phyloP scores from a whole-genome alignment of 495 filamentous ascomycete genomes.

The Penicillium simplicissimum region DNA sequence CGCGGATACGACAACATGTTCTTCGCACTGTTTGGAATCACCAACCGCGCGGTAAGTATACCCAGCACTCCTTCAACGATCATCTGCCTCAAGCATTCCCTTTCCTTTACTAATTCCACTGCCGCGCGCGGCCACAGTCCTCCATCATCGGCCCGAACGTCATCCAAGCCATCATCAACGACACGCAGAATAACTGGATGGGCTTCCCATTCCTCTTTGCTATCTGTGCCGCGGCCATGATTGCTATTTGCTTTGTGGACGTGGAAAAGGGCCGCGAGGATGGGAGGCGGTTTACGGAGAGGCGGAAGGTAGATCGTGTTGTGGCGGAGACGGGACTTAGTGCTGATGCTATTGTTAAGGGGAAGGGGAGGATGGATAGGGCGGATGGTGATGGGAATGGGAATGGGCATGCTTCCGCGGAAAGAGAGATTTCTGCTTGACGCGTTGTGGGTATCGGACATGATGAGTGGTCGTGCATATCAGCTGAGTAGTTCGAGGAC shows the following conservation, averaged over 20 bases:
- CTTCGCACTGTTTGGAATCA: conserved; percentile 54
- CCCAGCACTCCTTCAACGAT: not conserved
- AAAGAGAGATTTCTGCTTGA: not conserved
- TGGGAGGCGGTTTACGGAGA: conserved; percentile 41
- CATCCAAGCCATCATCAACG: conserved; percentile 51
- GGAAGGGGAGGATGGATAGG: conserved; percentile 14
- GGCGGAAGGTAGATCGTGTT: conserved; percentile 35
- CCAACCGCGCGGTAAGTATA: conserved; percentile 46
- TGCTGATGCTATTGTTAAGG: conserved; percentile 17
- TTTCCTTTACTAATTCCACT: not conserved
- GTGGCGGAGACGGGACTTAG: conserved; percentile 24
- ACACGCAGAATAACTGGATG: conserved; percentile 52
- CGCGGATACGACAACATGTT: conserved; percentile 55
- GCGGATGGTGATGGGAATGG: not conserved
- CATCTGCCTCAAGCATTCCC: not conserved
- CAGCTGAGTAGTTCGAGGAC: no score
- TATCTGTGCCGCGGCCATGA: conserved; percentile 43
- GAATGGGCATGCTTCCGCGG: not conserved
- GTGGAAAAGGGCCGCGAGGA: conserved; percentile 51
- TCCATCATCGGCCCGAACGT: conserved; percentile 54
- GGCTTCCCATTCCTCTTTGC: conserved; percentile 53
- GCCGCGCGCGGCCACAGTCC: conserved; percentile 30
- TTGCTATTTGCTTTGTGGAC: conserved; percentile 46
- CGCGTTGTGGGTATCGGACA: not conserved
- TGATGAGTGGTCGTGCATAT: not conserved